Percentiles rank a stretch among this genome's conserved stretches.
Evolutionary conservation across 768 basidiomycete species (phyloP).

Genomic region (Mycena leptocephala): DNA sequence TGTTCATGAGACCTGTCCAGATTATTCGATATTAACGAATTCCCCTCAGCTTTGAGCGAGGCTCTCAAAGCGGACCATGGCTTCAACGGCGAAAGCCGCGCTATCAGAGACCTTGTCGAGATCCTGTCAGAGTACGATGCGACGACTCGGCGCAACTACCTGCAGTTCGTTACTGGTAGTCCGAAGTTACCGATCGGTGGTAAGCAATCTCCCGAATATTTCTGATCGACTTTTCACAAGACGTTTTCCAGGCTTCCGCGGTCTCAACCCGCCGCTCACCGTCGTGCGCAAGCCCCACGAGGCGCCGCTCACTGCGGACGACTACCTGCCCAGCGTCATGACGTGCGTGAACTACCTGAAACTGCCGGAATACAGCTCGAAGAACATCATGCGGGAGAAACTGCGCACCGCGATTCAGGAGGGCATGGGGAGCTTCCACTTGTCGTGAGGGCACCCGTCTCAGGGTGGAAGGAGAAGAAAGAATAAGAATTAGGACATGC

Average conservation of each 20-base stretch:
- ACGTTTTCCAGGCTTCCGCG: conserved; percentile 84
- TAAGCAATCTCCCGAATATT: conserved; percentile 53
- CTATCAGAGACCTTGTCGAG: conserved; percentile 90
- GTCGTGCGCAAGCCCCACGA: conserved; percentile 98
- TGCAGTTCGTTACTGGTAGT: conserved; percentile 98
- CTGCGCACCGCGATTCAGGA: conserved; percentile 90
- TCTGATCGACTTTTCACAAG: background rate
- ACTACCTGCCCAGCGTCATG: conserved; percentile 98
- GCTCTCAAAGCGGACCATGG: conserved; percentile 98
- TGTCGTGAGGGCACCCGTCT: conserved; percentile 74
- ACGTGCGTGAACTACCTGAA: conserved; percentile 98
- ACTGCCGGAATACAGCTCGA: conserved; percentile 94
- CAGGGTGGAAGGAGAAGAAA: background rate
- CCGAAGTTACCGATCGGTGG: conserved; percentile 97
- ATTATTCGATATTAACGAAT: conserved; percentile 30
- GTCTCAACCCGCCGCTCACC: conserved; percentile 93
- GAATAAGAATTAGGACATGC: background rate
- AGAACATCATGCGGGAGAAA: conserved; percentile 88
- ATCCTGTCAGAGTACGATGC: conserved; percentile 88
- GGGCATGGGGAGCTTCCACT: conserved; percentile 97
- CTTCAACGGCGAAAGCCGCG: conserved; percentile 94
- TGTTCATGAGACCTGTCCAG: conserved; percentile 47
- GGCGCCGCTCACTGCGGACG: conserved; percentile 90
- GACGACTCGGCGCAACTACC: conserved; percentile 84
- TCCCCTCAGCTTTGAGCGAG: conserved; percentile 81